These are phyloP conservation scores for Solanum phureja DNA, from an alignment of 257 asterid genomes.

Conservation along the genomic window DNA sequence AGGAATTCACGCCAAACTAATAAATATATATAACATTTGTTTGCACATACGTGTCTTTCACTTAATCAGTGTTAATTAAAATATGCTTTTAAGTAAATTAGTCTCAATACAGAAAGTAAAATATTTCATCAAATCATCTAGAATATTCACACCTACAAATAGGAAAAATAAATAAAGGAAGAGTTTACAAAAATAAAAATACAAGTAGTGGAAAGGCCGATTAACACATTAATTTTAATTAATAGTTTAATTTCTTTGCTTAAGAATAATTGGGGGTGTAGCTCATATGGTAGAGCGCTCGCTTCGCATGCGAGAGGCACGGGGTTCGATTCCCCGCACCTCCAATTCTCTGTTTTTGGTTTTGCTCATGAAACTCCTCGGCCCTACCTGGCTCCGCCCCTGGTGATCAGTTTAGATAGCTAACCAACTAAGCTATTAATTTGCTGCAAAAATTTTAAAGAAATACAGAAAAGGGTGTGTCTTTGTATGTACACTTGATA, in stretches of 20 bases:
- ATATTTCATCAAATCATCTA: background rate
- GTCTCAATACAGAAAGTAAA: background rate
- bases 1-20: too few species aligned
- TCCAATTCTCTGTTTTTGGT: slow-evolving; percentile 16
- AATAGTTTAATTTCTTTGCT: fast-evolving
- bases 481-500: background rate
- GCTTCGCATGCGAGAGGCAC: slow-evolving; percentile 99
- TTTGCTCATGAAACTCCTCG: too few species aligned
- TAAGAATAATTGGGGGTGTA: background rate
- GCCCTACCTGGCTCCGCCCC: background rate
- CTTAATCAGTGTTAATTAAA: too few species aligned
- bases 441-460: background rate
- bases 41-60: background rate
- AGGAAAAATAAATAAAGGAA: too few species aligned
- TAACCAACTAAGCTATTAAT: too few species aligned
- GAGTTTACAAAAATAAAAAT: background rate
- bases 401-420: background rate
- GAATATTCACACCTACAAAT: background rate
- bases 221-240: background rate
- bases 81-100: too few species aligned
- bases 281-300: slow-evolving; percentile 58
- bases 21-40: background rate
- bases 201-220: background rate
- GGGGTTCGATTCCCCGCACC: slow-evolving; percentile 99
- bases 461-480: background rate